A percentile compares a stretch with the other conserved stretches of the same genome.
Conservation (phyloP, 129 eudicot species). For the Artemisia argyi region DNA sequence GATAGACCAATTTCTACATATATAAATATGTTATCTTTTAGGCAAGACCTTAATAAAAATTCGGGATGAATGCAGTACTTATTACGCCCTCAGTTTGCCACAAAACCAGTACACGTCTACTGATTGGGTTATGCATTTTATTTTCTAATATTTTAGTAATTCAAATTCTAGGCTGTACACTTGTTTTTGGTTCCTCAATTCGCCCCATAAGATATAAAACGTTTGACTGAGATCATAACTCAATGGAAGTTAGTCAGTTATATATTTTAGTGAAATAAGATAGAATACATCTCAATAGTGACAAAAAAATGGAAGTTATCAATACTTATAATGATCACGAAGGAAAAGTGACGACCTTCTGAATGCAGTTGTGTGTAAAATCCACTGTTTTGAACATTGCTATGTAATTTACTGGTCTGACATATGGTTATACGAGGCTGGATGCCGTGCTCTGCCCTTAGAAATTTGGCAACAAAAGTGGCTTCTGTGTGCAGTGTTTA, state of each 20-base stretch:
- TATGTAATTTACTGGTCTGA: too few relatives aligned
- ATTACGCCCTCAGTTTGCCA: background rate
- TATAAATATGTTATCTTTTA: background rate
- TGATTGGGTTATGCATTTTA: background rate
- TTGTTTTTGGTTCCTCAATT: constrained; percentile 12
- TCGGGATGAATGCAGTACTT: background rate
- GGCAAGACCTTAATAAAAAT: constrained; percentile 5
- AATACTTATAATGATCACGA: too few relatives aligned
- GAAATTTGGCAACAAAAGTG: too few relatives aligned
- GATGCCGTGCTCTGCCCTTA: too few relatives aligned
- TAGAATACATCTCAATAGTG: constrained; percentile 1
- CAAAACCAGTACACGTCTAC: constrained; percentile 2
- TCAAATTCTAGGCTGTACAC: background rate
- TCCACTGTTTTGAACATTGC: too few relatives aligned
- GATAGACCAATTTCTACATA: background rate
- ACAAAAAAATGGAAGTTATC: background rate
- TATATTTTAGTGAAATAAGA: background rate
- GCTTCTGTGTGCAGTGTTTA: too few relatives aligned
- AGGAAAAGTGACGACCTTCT: too few relatives aligned
- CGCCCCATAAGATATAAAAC: background rate
- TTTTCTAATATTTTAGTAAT: background rate
- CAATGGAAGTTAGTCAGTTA: background rate
- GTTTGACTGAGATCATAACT: background rate
- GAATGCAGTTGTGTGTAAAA: too few relatives aligned
- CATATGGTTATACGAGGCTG: too few relatives aligned